Conservation (phyloP, 2,329 filamentous ascomycete species). For the Epichloe scottii region DNA sequence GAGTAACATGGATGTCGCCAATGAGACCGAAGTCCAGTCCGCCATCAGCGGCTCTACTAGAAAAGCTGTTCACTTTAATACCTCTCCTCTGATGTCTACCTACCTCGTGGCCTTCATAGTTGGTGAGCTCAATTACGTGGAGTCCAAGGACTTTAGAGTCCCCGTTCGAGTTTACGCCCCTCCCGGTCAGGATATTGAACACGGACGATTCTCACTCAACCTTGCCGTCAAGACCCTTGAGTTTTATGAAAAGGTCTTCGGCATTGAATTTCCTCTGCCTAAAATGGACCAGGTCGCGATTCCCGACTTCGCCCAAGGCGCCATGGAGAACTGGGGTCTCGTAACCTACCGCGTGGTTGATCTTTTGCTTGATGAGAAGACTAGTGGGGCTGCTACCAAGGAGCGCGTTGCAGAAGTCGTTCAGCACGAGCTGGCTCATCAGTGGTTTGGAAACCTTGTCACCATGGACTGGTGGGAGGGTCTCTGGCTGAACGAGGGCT, state of each 20-base stretch:
- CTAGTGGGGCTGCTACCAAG: constrained; percentile 76
- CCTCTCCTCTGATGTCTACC: constrained; percentile 87
- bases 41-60: constrained; percentile 33
- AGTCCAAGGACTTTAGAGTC: constrained; percentile 82
- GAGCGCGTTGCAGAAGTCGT: constrained; percentile 91
- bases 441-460: constrained; percentile 96
- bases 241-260: constrained; percentile 77
- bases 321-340: constrained; percentile 98
- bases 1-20: constrained; percentile 92
- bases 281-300: constrained; percentile 64
- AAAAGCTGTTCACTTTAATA: constrained; percentile 81
- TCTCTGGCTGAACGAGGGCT: constrained; percentile 90
- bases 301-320: constrained; percentile 87
- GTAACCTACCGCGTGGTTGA: constrained; percentile 84
- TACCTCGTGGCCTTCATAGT: constrained; percentile 92
- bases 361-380: constrained; percentile 81
- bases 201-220: constrained; percentile 80
- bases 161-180: constrained; percentile 92
- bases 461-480: constrained; percentile 99
- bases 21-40: constrained; percentile 52
- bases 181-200: constrained; percentile 77
- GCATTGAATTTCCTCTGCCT: constrained; percentile 50
- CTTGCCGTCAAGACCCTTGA: constrained; percentile 79
- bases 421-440: constrained; percentile 91
- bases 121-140: constrained; percentile 85